Base-by-base conservation (phyloP, 805 yeast genomes). In the Wickerhamomyces queroliae region DNA sequence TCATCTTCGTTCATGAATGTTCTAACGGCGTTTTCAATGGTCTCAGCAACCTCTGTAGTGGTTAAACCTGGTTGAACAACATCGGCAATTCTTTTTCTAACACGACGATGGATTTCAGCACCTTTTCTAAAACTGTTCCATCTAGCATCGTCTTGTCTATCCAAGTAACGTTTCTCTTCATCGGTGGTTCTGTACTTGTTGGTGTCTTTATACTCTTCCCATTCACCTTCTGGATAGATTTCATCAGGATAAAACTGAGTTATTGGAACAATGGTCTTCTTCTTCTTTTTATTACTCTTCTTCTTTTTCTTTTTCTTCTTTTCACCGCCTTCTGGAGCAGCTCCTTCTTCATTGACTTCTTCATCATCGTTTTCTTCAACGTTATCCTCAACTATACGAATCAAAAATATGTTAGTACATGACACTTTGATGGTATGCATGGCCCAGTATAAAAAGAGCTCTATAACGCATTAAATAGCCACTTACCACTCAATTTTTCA, bases 61-160 rank as follows among this genome's bases (percentile, higher is more conserved):
- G 85, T 65, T 95, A 90, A 85, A 18, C 98, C 99, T 0, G 98
- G 96, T 59, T 80, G 76, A 50, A 93, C 74, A 44, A 70, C 68
- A 42, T 78, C 73, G 45, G 77, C 83, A 1, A 95, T 85, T 58
- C 85, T 79, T 46, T 78, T 78, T 53, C 99, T 77, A 10, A 86
- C 97, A 53, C 95, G 74, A 48, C 98, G 76, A 60, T 93, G 99
- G 38, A 90, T 83, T 60, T 93, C 99, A 2, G 98, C 96, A 40
- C 90, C 99, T 57, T 88, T 88, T 55, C 99, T 78, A 64, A 89
- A 80, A 45, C 90, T 96, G 47, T 89, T 82, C 84, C 95, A 86
- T 39, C 69, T 72, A 41, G 70, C 70, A 37, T 66, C 62, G 48
- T 71, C 68, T 50, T 70, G 72, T 42, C 86, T 73, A 50, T 85